Percentiles rank a stretch among this genome's conserved stretches.
Evolutionary conservation across 2,329 filamentous ascomycete species (phyloP).

Genomic region (Fusarium chaquense): DNA sequence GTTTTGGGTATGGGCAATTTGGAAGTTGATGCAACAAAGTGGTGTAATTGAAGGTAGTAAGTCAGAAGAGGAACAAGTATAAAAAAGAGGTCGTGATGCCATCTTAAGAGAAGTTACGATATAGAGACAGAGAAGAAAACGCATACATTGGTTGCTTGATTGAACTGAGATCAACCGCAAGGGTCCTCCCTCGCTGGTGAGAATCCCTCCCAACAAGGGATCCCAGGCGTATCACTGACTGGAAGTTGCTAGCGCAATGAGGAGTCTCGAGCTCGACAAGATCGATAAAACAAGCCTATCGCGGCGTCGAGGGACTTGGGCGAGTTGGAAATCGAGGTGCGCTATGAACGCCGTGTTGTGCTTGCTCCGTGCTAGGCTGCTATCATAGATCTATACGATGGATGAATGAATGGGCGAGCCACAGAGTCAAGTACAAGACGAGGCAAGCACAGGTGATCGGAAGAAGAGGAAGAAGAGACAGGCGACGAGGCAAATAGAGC

Average conservation of each 20-base stretch:
- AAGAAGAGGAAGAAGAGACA: neutral
- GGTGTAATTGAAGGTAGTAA: neutral
- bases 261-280: neutral
- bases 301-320: neutral
- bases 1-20: neutral
- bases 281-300: neutral
- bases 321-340: constrained; percentile 8
- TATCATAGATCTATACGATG: constrained; percentile 4
- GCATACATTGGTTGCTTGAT: constrained; percentile 24
- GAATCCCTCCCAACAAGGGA: constrained; percentile 27
- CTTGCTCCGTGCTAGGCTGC: constrained; percentile 15
- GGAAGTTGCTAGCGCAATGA: constrained; percentile 26
- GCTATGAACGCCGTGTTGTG: constrained; percentile 11
- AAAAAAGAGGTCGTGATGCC: neutral
- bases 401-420: constrained; percentile 11
- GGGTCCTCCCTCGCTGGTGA: constrained; percentile 4
- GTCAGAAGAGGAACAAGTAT: neutral
- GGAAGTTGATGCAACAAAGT: neutral
- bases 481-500: constrained; percentile 16
- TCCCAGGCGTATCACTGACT: constrained; percentile 7
- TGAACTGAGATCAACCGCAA: neutral
- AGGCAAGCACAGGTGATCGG: neutral
- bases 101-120: neutral
- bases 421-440: neutral
- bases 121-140: constrained; percentile 2